Evolutionary conservation across 1,284 basidiomycete genomes (phyloP).

Genomic region (Ceratobasidium sp.): DNA sequence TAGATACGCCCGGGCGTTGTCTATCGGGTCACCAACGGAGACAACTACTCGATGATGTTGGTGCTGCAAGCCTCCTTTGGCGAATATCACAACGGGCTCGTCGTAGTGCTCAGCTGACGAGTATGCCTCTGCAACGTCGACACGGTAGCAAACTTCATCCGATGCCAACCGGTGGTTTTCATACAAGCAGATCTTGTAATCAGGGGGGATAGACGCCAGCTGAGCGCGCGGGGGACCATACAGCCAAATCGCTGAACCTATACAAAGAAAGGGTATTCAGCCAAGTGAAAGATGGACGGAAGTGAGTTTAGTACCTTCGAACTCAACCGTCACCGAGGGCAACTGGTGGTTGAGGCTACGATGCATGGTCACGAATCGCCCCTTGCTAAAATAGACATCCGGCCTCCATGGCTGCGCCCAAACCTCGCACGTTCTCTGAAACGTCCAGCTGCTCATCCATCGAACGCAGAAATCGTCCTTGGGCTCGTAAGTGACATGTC

Average conservation of each 20-base stretch:
- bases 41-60: constrained; percentile 1
- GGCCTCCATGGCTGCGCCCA: constrained; percentile 10
- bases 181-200: constrained; percentile 17
- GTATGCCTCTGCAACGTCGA: background rate
- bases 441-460: background rate
- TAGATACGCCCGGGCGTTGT: background rate
- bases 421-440: background rate
- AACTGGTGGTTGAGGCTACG: constrained; percentile 7
- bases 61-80: background rate
- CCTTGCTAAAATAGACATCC: background rate
- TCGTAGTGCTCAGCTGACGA: background rate
- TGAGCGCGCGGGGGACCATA: constrained; percentile 14
- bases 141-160: constrained; percentile 1
- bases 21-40: constrained; percentile 1
- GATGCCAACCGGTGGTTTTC: background rate
- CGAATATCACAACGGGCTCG: constrained; percentile 16
- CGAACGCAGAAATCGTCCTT: constrained; percentile 6
- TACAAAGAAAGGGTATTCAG: background rate
- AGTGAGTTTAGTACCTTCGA: constrained; percentile 6
- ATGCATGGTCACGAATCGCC: background rate
- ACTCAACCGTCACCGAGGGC: background rate
- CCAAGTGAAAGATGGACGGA: background rate
- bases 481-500: constrained; percentile 12
- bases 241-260: constrained; percentile 26
- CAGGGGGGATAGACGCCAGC: background rate